phyloP scores from a whole-genome alignment of 441 rosid genomes.

The Macaranga tanarius region DNA sequence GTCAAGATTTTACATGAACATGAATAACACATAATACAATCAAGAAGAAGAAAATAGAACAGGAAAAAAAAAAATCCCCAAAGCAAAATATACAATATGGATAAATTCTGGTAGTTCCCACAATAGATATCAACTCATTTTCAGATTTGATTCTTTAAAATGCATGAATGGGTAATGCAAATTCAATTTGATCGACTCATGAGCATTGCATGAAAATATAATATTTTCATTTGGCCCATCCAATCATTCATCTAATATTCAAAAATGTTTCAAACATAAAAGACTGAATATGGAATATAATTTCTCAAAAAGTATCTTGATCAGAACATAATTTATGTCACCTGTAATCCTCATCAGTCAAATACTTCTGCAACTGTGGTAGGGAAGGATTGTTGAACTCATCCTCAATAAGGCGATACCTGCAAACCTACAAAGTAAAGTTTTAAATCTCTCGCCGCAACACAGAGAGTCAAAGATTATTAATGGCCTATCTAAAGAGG shows the following conservation, averaged over 20 bases:
- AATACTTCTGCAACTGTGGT: slow-evolving; percentile 68
- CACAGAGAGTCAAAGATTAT: not conserved
- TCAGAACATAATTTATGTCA: slow-evolving; percentile 19
- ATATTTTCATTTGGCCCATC: not conserved
- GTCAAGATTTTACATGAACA: not conserved
- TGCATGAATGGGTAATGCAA: not conserved
- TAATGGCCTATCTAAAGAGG: not conserved
- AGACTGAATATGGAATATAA: not conserved
- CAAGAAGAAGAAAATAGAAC: not conserved
- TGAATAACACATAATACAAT: not conserved
- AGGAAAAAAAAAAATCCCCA: not conserved
- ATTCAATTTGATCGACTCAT: not conserved
- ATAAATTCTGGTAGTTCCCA: not conserved
- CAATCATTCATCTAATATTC: not conserved
- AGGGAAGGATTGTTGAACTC: slow-evolving; percentile 69
- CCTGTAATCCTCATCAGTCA: slow-evolving; percentile 84
- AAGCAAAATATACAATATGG: not conserved
- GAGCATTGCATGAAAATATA: not conserved
- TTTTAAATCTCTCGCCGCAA: slow-evolving; percentile 17
- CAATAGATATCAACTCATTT: not conserved
- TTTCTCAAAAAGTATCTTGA: too few relatives aligned
- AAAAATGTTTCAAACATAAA: not conserved
- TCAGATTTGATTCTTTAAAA: not conserved
- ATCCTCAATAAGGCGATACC: slow-evolving; percentile 70
- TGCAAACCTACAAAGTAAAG: slow-evolving; percentile 62